Evolutionary conservation across 148 eudicot species (phyloP), one percentile per base, ranked within the genome.

Genomic region (Chenopodium berlandieri): DNA sequence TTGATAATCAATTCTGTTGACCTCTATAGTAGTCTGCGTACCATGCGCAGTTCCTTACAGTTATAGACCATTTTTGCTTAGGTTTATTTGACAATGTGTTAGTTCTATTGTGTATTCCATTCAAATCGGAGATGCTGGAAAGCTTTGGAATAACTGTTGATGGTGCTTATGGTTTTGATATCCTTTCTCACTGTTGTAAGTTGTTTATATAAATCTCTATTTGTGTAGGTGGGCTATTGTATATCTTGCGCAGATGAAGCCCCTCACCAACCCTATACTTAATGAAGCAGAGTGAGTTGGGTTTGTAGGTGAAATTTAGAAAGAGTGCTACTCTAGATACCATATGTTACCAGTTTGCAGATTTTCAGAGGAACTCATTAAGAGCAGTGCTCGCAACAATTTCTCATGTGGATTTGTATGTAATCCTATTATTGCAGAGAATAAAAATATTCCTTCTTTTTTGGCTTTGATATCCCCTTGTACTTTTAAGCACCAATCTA

Each of bases 201-300:
- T 27, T 27, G 48, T 17, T 79, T 25, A 71, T 54, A 75, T 71
- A 40, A 23, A 40, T 73, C 27, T 77, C 76, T 80, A 62, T 71
- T 50, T 78, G 83, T 76, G 82, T 80, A 95, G 98, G 98, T 95
- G 98, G 98, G 98, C 98, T 71, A 95, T 95, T 75, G 98, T 95
- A 72, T 95, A 95, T 85, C 90, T 95, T 82, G 93, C 98, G 25
- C 98, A 95, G 88, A 85, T 95, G 98, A 93, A 93, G 44, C 98
- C 98, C 37, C 97, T 95, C 60, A 95, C 93, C 47, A 96, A 93
- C 86, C 98, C 97, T 19, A 89, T 95, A 84, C 84, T 95, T 82
- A 95, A 89, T 65, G 98, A 93, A 86, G 89, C 84, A 14, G 94
- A 94, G 80, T 92, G 86, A 90, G 76, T 44, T 73, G 31, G 83